phyloP scores from a whole-genome alignment of 2,329 filamentous ascomycete species.

The Fusarium kyushuense region DNA sequence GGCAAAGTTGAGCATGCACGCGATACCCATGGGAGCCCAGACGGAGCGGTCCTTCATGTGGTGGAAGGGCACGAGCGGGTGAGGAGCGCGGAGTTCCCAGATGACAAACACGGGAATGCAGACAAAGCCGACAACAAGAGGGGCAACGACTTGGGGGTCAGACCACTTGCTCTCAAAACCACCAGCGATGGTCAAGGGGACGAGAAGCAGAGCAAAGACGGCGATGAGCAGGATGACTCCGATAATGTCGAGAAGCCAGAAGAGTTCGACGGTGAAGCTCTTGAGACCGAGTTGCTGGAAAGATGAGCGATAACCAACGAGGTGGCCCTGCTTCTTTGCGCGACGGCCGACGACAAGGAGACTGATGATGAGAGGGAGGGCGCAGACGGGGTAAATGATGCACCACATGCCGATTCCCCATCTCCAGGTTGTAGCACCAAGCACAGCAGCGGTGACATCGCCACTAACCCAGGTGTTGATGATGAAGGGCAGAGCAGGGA shows the following conservation, averaged over 20 bases:
- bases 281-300: constrained; percentile 51
- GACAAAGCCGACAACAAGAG: constrained; percentile 59
- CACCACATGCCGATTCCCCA: constrained; percentile 75
- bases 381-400: constrained; percentile 71
- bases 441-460: constrained; percentile 63
- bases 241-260: constrained; percentile 61
- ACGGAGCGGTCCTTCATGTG: constrained; percentile 73
- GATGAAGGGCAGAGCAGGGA: constrained; percentile 70
- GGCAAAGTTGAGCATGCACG: constrained; percentile 65
- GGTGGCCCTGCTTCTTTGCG: constrained; percentile 63
- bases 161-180: constrained; percentile 56
- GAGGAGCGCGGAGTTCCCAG: constrained; percentile 61
- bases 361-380: constrained; percentile 66
- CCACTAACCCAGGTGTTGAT: constrained; percentile 75
- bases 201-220: constrained; percentile 60
- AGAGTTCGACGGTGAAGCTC: constrained; percentile 55
- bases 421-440: constrained; percentile 64
- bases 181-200: constrained; percentile 61
- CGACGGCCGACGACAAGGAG: constrained; percentile 64
- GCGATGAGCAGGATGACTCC: constrained; percentile 61
- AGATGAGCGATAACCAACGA: constrained; percentile 54
- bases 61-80: constrained; percentile 70
- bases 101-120: constrained; percentile 65
- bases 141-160: constrained; percentile 56
- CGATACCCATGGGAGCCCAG: constrained; percentile 72